Conservation (phyloP, 345 rosid genomes). For the Gossypium raimondii region DNA sequence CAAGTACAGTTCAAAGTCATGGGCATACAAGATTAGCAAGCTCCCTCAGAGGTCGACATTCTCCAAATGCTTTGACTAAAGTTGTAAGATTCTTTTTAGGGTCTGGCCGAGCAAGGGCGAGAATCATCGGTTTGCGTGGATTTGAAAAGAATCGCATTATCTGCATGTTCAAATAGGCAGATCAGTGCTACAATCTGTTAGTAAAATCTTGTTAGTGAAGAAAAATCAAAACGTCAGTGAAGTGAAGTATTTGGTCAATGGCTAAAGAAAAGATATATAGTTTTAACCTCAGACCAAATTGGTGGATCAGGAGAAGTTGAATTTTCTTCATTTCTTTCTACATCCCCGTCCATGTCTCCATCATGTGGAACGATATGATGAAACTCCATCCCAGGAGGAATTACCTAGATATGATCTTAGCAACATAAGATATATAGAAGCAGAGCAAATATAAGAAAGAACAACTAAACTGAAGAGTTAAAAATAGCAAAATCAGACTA, state of each 20-base stretch:
- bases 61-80: conserved; percentile 83
- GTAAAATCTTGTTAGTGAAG: neutral
- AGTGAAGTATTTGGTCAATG: neutral
- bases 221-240: neutral
- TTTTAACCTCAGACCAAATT: conserved; percentile 74
- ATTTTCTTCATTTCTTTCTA: conserved; percentile 49
- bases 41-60: conserved; percentile 62
- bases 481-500: neutral
- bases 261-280: conserved; percentile 1
- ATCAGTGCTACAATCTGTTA: conserved; percentile 5
- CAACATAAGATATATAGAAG: neutral
- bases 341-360: conserved; percentile 65
- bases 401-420: conserved; percentile 41
- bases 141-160: conserved; percentile 78
- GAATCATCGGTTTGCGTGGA: conserved; percentile 77
- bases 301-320: conserved; percentile 63
- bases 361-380: conserved; percentile 69
- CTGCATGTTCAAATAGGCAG: conserved; percentile 31
- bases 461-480: neutral
- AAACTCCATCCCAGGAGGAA: conserved; percentile 98
- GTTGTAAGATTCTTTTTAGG: conserved; percentile 77
- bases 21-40: conserved; percentile 69
- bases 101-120: conserved; percentile 83
- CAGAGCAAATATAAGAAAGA: neutral
- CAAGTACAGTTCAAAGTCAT: neutral